Base-by-base conservation (phyloP, 2,329 filamentous ascomycete species). In the Bipolaris sorokiniana region DNA sequence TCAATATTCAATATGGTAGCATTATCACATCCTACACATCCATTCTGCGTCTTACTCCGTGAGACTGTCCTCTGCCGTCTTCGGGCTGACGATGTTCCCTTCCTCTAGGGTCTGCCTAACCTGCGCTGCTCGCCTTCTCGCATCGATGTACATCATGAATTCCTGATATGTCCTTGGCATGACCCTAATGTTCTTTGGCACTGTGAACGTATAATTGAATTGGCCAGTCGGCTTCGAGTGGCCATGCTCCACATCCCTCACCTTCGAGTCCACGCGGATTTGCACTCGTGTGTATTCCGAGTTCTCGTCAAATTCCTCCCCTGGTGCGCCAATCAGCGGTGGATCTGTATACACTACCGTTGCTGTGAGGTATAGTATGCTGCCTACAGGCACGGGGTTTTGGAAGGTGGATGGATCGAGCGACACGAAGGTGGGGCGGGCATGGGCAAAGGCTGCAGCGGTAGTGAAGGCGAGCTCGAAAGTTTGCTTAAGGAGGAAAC, bases 401-500 rank as follows among this genome's bases (percentile, higher is more conserved):
- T 90, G 85, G 70, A 92, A 91, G 0, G 88, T 91, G 61, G 85
- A 88, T 0, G 89, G 89, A 62, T 91, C 89, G 33, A 91, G 84
- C 7, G 86, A 88, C 49, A 91, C 80, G 79, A 91, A 91, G 15
- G 86, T 88, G 1, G 89, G 89, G 3, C 88, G 81, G 1, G 84
- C 83, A 69, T 90, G 88, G 0, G 88, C 85, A 69, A 90, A 90
- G 7, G 86, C 86, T 1, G 89, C 88, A 0, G 88, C 88, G 68
- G 88, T 90, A 72, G 88, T 90, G 76, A 91, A 92, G 1, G 89
- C 89, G 6, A 91, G 81, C 75, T 92, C 89, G 66, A 91, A 91
- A 0, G 88, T 89, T 68, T 90, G 86, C 70, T 90, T 90, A 10
- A 92, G 80, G 10, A 91, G 82, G 71, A 88, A 91, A 13, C 89